Percentiles rank a stretch among this genome's conserved stretches.
phyloP scores from a whole-genome alignment of 2,329 filamentous ascomycete species.

The Colletotrichum sp. region DNA sequence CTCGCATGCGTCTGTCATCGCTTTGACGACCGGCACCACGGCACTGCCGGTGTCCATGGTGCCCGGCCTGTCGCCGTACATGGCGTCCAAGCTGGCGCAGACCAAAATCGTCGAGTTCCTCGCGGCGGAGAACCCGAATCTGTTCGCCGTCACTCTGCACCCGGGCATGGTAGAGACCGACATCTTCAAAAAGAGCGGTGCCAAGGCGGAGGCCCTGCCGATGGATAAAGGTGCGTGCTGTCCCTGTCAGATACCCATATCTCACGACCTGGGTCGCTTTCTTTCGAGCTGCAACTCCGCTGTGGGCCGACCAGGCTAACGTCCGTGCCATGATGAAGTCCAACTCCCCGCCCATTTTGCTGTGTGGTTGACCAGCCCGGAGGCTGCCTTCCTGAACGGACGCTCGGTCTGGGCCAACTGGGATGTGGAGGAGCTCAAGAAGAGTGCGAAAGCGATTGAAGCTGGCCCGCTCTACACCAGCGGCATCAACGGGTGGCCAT shows the following conservation, averaged over 20 bases:
- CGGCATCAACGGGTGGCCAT: conserved; percentile 12
- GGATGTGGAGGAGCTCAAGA: conserved; percentile 56
- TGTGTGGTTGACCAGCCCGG: conserved; percentile 48
- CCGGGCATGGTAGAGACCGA: conserved; percentile 29
- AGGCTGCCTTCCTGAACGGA: conserved; percentile 51
- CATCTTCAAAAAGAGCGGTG: conserved; percentile 26
- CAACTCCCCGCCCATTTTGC: conserved; percentile 44
- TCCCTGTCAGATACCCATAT: conserved; percentile 1
- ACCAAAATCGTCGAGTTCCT: conserved; percentile 38
- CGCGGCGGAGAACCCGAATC: conserved; percentile 27
- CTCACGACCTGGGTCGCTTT: neutral
- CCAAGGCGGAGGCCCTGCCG: conserved; percentile 23
- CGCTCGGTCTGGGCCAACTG: conserved; percentile 54
- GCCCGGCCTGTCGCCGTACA: conserved; percentile 22
- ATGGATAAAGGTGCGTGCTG: conserved; percentile 24
- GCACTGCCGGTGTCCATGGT: conserved; percentile 21
- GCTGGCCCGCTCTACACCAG: conserved; percentile 5
- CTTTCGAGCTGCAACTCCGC: neutral
- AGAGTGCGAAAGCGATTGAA: neutral
- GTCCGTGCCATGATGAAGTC: conserved; percentile 22
- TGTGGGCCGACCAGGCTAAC: neutral
- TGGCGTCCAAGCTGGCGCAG: conserved; percentile 21
- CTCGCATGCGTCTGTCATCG: conserved; percentile 21
- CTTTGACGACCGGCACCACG: conserved; percentile 24
- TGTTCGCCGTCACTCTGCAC: conserved; percentile 27